These are phyloP conservation scores for Glutinoglossum americanum DNA, from an alignment of 495 filamentous ascomycete genomes.

Conservation along the genomic window DNA sequence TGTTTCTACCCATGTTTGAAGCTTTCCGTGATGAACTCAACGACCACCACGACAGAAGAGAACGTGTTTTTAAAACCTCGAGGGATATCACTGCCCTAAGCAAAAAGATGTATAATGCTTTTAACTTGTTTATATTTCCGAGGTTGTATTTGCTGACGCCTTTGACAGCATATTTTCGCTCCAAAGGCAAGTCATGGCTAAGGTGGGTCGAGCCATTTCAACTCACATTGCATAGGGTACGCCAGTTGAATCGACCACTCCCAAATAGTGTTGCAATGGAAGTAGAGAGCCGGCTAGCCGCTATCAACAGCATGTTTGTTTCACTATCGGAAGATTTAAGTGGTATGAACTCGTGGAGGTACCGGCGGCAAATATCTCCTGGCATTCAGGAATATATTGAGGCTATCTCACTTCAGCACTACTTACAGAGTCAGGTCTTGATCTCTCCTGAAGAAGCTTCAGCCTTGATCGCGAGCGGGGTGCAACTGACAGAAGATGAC, in stretches of 20 bases:
- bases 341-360: slow-evolving; percentile 62
- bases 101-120: slow-evolving; percentile 70
- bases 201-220: slow-evolving; percentile 23
- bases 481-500: slow-evolving; percentile 56
- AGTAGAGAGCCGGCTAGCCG: slow-evolving; percentile 35
- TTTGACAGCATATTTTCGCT: slow-evolving; percentile 68
- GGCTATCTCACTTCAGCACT: slow-evolving; percentile 67
- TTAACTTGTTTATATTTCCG: neutral
- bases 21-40: slow-evolving; percentile 72
- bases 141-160: neutral
- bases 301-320: slow-evolving; percentile 45
- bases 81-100: slow-evolving; percentile 80
- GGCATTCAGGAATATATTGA: slow-evolving; percentile 89
- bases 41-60: slow-evolving; percentile 80
- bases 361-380: slow-evolving; percentile 47
- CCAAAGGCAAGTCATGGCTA: slow-evolving; percentile 42
- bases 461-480: slow-evolving; percentile 24
- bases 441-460: slow-evolving; percentile 40
- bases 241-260: slow-evolving; percentile 19
- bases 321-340: slow-evolving; percentile 50
- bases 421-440: slow-evolving; percentile 54
- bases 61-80: slow-evolving; percentile 70
- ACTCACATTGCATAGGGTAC: slow-evolving; percentile 13
- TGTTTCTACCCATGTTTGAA: slow-evolving; percentile 60
- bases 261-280: slow-evolving; percentile 43